phyloP scores from a whole-genome alignment of 176 grass and related monocot genomes.

The Secale cereale region DNA sequence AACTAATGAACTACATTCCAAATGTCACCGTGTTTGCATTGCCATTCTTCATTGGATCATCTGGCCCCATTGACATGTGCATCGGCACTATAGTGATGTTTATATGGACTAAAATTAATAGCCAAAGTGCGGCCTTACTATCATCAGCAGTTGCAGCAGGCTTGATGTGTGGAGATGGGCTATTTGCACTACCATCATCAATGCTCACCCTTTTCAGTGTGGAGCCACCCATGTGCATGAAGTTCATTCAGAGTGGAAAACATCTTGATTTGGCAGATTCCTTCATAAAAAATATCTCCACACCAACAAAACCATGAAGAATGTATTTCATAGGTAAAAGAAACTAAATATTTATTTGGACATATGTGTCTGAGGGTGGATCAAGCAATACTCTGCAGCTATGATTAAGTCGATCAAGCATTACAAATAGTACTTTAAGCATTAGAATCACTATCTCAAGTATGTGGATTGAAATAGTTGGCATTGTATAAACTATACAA shows the following conservation, averaged over 20 bases:
- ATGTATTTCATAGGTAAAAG: neutral
- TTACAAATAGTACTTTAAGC: neutral
- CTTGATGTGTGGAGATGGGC: slow-evolving; percentile 36
- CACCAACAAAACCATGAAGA: neutral
- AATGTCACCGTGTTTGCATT: slow-evolving; percentile 24
- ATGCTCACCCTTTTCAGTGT: slow-evolving; percentile 17
- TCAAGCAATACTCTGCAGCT: neutral
- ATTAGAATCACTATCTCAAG: neutral
- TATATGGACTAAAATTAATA: slow-evolving; percentile 9
- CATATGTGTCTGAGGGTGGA: neutral
- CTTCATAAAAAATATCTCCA: slow-evolving; percentile 12
- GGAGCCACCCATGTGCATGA: slow-evolving; percentile 50
- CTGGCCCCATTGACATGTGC: slow-evolving; percentile 19
- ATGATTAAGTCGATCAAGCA: neutral
- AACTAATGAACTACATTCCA: slow-evolving; percentile 10
- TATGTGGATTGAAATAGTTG: neutral
- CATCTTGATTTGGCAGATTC: slow-evolving; percentile 3
- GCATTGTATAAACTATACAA: neutral
- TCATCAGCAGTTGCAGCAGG: slow-evolving; percentile 31
- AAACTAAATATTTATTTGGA: neutral
- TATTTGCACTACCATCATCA: slow-evolving; percentile 22
- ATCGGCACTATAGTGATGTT: neutral
- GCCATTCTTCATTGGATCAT: slow-evolving; percentile 22
- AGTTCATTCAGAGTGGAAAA: slow-evolving; percentile 36
- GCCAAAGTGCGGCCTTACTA: slow-evolving; percentile 8